Evolutionary conservation across 2,329 filamentous ascomycete genomes (phyloP), one percentile per base, ranked within the genome.

Genomic region (Zopfia rhizophila): DNA sequence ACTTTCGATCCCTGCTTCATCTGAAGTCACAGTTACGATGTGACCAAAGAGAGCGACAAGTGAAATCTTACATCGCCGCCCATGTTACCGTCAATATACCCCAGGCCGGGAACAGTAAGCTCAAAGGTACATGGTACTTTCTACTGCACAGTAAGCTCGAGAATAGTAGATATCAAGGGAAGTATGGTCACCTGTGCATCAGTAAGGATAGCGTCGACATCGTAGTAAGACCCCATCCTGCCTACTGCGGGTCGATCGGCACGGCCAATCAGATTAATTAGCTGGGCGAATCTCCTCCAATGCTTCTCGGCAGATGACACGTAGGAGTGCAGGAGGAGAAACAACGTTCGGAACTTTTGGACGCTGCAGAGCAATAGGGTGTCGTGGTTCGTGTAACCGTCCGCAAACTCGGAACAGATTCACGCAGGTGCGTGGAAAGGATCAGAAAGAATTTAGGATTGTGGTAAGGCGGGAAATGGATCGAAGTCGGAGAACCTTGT

Each of bases 41-140:
- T 5, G 28, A 47, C n/a, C 7, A 33, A 16, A 25, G 40, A 31
- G 25, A 25, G 42, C 18, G 25, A 31, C 32, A 25, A 25, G n/a
- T 24, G 25, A 45, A 16, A 45, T 41, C 70, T 50, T 65, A 81
- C 81, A 62, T 82, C 80, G 56, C 80, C 80, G 32, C 80, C 82
- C 17, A 89, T 82, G 65, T 90, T 93, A 64, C 91, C 91, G 74
- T 96, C 91, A 48, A 99, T 82, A 70, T 96, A 91, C 58, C 92
- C 92, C 32, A 97, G 83, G 45, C 89, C 86, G 14, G 91, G 88
- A 22, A 96, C 87, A 48, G 93, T 89, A 65, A 97, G 83, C 66
- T 96, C 89, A 75, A 97, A 97, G 38, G 89, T 95, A 77, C 92
- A 96, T 28, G 94, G 93, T 22, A 97, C 84, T 89, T 97, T 97